Conservation (phyloP, 306 rosid species). For the Corylus americana region DNA sequence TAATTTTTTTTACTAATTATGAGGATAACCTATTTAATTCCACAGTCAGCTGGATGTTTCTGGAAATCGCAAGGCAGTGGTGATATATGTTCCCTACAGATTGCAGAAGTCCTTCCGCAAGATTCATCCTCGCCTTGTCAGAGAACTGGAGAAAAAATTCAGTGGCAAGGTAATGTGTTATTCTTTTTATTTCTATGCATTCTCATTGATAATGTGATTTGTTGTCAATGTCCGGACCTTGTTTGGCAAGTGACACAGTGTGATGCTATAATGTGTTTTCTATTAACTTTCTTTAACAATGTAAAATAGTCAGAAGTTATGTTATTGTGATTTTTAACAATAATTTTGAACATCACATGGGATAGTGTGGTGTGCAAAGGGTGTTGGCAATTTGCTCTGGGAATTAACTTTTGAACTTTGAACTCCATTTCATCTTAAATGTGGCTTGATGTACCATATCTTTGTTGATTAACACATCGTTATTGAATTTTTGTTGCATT, state of each 20-base stretch:
- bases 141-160: conserved; percentile 75
- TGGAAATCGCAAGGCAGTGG: conserved; percentile 72
- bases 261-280: background rate
- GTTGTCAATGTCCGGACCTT: background rate
- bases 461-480: background rate
- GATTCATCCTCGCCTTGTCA: conserved; percentile 66
- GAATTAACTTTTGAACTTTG: background rate
- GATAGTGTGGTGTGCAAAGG: background rate
- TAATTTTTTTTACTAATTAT: background rate
- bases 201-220: background rate
- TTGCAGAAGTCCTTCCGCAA: conserved; percentile 69
- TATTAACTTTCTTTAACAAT: background rate
- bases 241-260: background rate
- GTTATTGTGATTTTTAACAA: background rate
- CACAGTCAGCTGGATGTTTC: conserved; percentile 63
- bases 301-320: background rate
- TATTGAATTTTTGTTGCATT: background rate
- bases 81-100: conserved; percentile 63
- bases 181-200: background rate
- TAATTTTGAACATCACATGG: background rate
- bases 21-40: background rate
- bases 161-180: conserved; percentile 63
- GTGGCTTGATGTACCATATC: background rate
- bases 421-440: background rate
- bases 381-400: background rate